phyloP scores from a whole-genome alignment of 2,329 filamentous ascomycete genomes.

The Scedosporium dehoogii region DNA sequence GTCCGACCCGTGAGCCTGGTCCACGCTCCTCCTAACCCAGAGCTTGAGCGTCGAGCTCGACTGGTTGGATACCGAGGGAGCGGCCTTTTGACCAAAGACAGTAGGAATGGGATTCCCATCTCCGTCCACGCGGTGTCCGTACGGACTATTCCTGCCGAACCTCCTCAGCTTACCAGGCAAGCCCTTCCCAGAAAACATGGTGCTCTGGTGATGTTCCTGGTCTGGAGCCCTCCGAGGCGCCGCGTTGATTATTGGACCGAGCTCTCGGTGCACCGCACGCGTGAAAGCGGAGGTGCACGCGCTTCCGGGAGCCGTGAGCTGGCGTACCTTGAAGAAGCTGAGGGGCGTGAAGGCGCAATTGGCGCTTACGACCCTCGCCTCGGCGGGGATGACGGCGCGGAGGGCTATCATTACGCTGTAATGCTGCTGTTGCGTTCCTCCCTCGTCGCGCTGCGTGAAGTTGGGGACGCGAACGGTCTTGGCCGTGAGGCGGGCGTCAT shows the following conservation, averaged over 20 bases:
- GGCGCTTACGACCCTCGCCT: constrained; percentile 38
- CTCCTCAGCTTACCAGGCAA: not conserved
- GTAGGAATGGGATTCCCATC: constrained; percentile 19
- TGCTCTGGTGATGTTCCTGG: not conserved
- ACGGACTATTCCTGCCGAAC: not conserved
- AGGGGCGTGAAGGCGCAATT: constrained; percentile 51
- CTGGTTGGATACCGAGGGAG: constrained; percentile 13
- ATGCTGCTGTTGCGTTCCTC: not conserved
- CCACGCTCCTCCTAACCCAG: constrained; percentile 15
- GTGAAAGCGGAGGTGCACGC: constrained; percentile 49
- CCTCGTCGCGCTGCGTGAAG: not conserved
- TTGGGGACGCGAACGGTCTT: constrained; percentile 33
- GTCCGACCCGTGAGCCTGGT: constrained; percentile 7
- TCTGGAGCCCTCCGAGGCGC: not conserved
- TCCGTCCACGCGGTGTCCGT: constrained; percentile 16
- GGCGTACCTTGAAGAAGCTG: constrained; percentile 55
- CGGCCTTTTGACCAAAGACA: not conserved
- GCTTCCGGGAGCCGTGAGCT: constrained; percentile 47
- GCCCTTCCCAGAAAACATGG: not conserved
- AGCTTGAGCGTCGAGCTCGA: constrained; percentile 23
- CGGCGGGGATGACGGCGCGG: constrained; percentile 51
- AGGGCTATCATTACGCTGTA: constrained; percentile 37
- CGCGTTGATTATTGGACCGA: constrained; percentile 36
- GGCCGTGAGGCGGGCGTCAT: constrained; percentile 34
- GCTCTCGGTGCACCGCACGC: constrained; percentile 49